Conservation (phyloP, 1,284 basidiomycete genomes). For the Moesziomyces sp. region DNA sequence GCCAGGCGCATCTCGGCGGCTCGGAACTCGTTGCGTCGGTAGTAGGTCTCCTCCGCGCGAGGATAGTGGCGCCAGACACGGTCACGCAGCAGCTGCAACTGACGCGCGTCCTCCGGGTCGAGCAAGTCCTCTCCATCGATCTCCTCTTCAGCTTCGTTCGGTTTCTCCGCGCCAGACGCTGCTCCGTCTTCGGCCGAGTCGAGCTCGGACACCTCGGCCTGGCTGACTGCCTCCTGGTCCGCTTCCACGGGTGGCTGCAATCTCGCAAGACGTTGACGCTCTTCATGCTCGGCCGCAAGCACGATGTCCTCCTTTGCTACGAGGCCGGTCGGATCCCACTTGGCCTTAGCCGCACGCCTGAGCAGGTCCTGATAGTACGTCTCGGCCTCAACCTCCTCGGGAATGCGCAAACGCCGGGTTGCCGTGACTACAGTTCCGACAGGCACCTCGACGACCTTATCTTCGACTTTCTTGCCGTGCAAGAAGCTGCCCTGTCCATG, state of each 20-base stretch:
- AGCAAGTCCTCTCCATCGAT: slow-evolving; percentile 44
- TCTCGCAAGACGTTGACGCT: slow-evolving; percentile 14
- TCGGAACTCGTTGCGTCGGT: slow-evolving; percentile 56
- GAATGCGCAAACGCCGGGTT: slow-evolving; percentile 27
- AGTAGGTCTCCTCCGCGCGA: slow-evolving; percentile 61
- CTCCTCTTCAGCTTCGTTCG: slow-evolving; percentile 11
- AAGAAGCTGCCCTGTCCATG: slow-evolving; percentile 62
- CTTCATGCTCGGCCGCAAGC: slow-evolving; percentile 26
- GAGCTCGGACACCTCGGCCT: not conserved
- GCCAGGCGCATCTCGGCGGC: slow-evolving; percentile 58
- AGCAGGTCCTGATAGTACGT: slow-evolving; percentile 55
- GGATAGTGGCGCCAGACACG: slow-evolving; percentile 66
- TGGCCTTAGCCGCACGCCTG: slow-evolving; percentile 32
- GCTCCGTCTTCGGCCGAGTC: not conserved
- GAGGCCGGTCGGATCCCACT: slow-evolving; percentile 38
- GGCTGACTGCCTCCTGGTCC: slow-evolving; percentile 8
- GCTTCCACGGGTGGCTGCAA: slow-evolving; percentile 18
- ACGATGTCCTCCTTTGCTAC: slow-evolving; percentile 43
- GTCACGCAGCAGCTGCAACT: slow-evolving; percentile 50
- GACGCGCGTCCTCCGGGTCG: slow-evolving; percentile 35
- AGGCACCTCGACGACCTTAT: slow-evolving; percentile 61
- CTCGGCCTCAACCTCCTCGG: slow-evolving; percentile 44
- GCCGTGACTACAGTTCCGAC: slow-evolving; percentile 66
- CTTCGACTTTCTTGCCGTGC: slow-evolving; percentile 54
- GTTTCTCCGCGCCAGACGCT: slow-evolving; percentile 3